These are phyloP conservation scores for Cyclotella kingstonii DNA, from an alignment of 108 stramenopile species.

Conservation along the genomic window DNA sequence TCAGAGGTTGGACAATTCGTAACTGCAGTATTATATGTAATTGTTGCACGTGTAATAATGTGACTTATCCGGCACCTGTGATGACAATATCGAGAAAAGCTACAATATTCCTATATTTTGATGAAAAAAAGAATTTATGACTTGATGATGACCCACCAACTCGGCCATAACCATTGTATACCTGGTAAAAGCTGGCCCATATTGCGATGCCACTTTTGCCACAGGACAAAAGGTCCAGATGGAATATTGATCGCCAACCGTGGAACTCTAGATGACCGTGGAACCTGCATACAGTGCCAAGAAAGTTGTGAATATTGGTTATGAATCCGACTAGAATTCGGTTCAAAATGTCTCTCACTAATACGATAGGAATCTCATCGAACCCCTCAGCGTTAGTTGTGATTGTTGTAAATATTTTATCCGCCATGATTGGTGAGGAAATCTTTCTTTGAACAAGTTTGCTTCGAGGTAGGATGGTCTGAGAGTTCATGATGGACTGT, in stretches of 20 bases:
- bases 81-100: not conserved
- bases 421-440: conserved; percentile 15
- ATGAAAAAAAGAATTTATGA: too few relatives aligned
- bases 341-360: conserved; percentile 14
- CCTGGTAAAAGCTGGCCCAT: conserved; percentile 29
- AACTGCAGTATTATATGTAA: conserved; percentile 23
- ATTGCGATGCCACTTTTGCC: conserved; percentile 43
- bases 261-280: conserved; percentile 12
- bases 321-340: too few relatives aligned
- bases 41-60: conserved; percentile 24
- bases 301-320: not conserved
- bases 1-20: conserved; percentile 40
- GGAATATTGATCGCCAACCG: conserved; percentile 33
- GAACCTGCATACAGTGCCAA: conserved; percentile 4
- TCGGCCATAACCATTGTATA: conserved; percentile 34
- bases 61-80: conserved; percentile 30
- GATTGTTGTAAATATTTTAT: conserved; percentile 24
- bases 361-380: conserved; percentile 34
- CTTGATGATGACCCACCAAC: conserved; percentile 29
- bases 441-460: conserved; percentile 33
- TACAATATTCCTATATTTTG: not conserved
- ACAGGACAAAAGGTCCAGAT: conserved; percentile 35
- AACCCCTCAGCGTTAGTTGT: conserved; percentile 12
- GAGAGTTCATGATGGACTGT: conserved; percentile 17
- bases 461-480: conserved; percentile 3